Percentiles rank a stretch among this genome's conserved stretches.
Conservation (phyloP, 1,139 yeast species). For the Candida sp. region DNA sequence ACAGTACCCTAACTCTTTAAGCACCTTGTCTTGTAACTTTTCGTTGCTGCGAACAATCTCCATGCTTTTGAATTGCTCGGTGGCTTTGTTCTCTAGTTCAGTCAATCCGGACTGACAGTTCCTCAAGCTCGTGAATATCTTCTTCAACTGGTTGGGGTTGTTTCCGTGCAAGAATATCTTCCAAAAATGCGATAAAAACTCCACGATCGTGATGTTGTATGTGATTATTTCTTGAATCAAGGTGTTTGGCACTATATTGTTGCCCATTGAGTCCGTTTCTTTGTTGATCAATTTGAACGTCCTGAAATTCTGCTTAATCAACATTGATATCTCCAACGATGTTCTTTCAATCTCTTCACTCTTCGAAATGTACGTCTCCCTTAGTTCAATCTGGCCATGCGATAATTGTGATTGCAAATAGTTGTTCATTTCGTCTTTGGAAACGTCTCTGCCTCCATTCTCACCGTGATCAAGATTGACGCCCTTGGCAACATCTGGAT, state of each 20-base stretch:
- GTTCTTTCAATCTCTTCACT: slow-evolving; percentile 50
- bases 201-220: slow-evolving; percentile 44
- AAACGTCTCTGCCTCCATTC: slow-evolving; percentile 1
- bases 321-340: slow-evolving; percentile 49
- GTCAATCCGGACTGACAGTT: slow-evolving; percentile 31
- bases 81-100: slow-evolving; percentile 24
- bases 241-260: slow-evolving; percentile 28
- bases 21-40: slow-evolving; percentile 36
- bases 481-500: slow-evolving; percentile 22
- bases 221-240: slow-evolving; percentile 39
- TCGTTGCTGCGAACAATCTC: slow-evolving; percentile 24
- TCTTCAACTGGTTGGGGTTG: slow-evolving; percentile 44
- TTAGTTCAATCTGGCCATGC: slow-evolving; percentile 36
- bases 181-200: slow-evolving; percentile 53
- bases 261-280: slow-evolving; percentile 10
- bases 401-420: slow-evolving; percentile 29
- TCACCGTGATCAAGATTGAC: slow-evolving; percentile 11
- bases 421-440: slow-evolving; percentile 24
- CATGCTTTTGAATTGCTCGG: slow-evolving; percentile 11
- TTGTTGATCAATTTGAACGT: slow-evolving; percentile 21
- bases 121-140: slow-evolving; percentile 38
- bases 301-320: slow-evolving; percentile 60
- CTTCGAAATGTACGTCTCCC: slow-evolving; percentile 39
- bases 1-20: slow-evolving; percentile 36
- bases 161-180: slow-evolving; percentile 38